phyloP scores from a whole-genome alignment of 441 rosid genomes.

The Caryocar brasiliense region DNA sequence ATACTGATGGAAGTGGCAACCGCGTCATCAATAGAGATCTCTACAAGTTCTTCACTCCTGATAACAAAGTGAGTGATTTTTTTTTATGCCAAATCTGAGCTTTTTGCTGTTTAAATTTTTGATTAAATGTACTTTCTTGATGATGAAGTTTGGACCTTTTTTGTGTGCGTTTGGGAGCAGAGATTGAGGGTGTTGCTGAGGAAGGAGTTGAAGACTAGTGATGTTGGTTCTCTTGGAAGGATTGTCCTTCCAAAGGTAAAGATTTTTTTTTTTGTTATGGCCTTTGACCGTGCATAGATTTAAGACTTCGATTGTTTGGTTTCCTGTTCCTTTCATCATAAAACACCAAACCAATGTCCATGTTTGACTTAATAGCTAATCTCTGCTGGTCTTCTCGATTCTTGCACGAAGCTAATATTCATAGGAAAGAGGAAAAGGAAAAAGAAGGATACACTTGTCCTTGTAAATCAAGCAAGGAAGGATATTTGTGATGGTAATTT shows the following conservation, averaged over 20 bases:
- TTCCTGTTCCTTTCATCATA: slow-evolving; percentile 5
- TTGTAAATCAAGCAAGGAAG: not conserved
- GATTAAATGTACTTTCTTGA: not conserved
- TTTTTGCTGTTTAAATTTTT: not conserved
- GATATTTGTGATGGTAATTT: not conserved
- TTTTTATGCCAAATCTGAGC: not conserved
- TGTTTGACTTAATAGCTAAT: slow-evolving; percentile 17
- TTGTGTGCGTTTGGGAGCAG: slow-evolving; percentile 24
- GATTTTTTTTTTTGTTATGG: no score
- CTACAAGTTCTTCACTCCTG: slow-evolving; percentile 28
- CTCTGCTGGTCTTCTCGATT: slow-evolving; percentile 16
- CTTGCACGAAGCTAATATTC: slow-evolving; percentile 2
- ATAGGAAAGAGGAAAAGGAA: not conserved
- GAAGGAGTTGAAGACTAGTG: slow-evolving; percentile 55
- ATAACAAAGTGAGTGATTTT: slow-evolving; percentile 46
- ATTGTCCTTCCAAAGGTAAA: slow-evolving; percentile 70
- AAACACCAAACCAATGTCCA: slow-evolving; percentile 15
- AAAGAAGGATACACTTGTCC: not conserved
- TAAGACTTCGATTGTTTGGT: slow-evolving; percentile 4
- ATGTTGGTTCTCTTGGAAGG: slow-evolving; percentile 62
- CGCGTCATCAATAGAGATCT: slow-evolving; percentile 12
- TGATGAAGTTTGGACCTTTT: not conserved
- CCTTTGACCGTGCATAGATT: not conserved
- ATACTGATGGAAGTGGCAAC: not conserved
- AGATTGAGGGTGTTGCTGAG: slow-evolving; percentile 39